Conservation (phyloP, 106 monocot genomes). For the Dendrobium nobile region DNA sequence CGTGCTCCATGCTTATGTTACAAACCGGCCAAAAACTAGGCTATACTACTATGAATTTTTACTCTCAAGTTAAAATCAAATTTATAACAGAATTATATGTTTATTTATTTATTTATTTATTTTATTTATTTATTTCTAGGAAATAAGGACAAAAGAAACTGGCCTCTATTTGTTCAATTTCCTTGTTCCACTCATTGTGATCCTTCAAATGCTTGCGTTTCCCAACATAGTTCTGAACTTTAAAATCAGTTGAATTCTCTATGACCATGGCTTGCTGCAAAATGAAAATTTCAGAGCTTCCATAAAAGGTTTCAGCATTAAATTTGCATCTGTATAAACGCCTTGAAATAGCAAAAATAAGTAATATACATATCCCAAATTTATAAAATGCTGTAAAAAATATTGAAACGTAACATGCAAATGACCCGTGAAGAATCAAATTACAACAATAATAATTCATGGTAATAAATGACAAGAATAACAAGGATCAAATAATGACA, state of each 20-base stretch:
- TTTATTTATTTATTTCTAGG: neutral
- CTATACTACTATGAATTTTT: neutral
- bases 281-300: neutral
- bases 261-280: conserved; percentile 87
- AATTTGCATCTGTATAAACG: neutral
- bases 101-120: neutral
- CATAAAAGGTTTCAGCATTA: neutral
- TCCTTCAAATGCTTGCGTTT: conserved; percentile 47
- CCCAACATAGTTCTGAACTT: conserved; percentile 58
- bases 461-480: neutral
- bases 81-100: neutral
- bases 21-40: neutral
- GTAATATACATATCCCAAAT: neutral
- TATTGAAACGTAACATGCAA: neutral
- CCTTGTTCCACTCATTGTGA: conserved; percentile 68
- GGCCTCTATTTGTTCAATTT: conserved; percentile 69
- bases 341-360: neutral
- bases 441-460: neutral
- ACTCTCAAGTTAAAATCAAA: neutral
- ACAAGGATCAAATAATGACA: neutral
- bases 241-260: conserved; percentile 68
- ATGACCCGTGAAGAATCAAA: neutral
- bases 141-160: conserved; percentile 6
- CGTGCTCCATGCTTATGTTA: neutral
- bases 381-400: neutral